Conservation (phyloP, 2,329 filamentous ascomycete species). For the Fusarium sp. region DNA sequence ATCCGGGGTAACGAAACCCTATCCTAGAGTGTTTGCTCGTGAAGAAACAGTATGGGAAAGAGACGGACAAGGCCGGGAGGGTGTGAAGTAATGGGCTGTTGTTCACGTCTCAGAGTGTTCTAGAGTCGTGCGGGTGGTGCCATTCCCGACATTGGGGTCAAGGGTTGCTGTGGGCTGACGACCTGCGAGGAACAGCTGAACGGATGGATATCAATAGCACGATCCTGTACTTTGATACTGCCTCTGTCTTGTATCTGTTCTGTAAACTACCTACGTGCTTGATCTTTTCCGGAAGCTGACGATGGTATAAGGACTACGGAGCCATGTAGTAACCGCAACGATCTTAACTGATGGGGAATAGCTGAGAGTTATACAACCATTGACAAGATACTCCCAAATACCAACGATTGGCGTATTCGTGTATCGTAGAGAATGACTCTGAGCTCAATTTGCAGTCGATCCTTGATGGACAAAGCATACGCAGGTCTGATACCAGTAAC, state of each 20-base stretch:
- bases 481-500: background rate
- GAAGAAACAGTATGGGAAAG: background rate
- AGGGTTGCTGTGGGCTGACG: background rate
- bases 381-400: background rate
- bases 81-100: constrained; percentile 40
- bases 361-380: background rate
- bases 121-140: constrained; percentile 42
- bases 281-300: background rate
- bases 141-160: constrained; percentile 16
- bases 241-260: background rate
- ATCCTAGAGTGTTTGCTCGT: background rate
- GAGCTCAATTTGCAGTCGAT: background rate
- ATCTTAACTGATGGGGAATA: background rate
- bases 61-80: constrained; percentile 23
- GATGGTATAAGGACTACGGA: background rate
- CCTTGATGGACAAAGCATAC: background rate
- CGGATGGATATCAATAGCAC: background rate
- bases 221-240: background rate
- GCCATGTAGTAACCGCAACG: background rate
- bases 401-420: background rate
- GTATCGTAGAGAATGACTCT: background rate
- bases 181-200: constrained; percentile 7
- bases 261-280: background rate
- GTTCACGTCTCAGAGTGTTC: constrained; percentile 26
- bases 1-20: constrained; percentile 38